A percentile compares a stretch with the other conserved stretches of the same genome.
Evolutionary conservation across 495 filamentous ascomycete species (phyloP).

Genomic region (Lasiosphaeria miniovina): DNA sequence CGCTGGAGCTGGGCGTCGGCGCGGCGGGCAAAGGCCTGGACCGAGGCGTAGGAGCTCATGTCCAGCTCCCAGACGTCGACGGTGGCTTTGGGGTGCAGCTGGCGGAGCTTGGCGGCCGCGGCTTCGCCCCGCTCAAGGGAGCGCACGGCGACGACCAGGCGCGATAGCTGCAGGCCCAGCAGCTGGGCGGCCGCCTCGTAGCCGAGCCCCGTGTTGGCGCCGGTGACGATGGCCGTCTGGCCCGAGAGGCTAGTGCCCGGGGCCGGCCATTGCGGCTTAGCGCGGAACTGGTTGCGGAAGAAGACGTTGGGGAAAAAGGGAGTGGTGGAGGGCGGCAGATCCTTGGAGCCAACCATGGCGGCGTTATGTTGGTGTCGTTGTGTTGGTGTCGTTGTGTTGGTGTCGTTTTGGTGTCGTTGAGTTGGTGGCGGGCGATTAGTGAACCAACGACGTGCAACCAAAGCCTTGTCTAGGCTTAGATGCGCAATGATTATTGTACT

Average conservation of each 20-base stretch:
- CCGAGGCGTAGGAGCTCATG: constrained; percentile 44
- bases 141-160: constrained; percentile 56
- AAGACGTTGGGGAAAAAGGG: constrained; percentile 9
- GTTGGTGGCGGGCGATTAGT: no score
- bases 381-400: not conserved
- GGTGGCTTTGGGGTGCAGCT: constrained; percentile 32
- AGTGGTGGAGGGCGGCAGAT: constrained; percentile 7
- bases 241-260: constrained; percentile 25
- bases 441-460: no score
- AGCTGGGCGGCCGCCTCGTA: constrained; percentile 48
- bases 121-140: constrained; percentile 44
- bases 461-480: no score
- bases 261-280: constrained; percentile 5
- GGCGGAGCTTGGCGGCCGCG: constrained; percentile 37
- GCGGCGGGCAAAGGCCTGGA: constrained; percentile 43
- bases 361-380: not conserved
- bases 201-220: constrained; percentile 54
- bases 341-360: constrained; percentile 12
- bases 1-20: constrained; percentile 33
- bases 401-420: not conserved
- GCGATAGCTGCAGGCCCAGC: constrained; percentile 41
- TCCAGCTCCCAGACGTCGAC: constrained; percentile 58
- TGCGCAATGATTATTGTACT: no score
- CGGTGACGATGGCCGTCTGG: constrained; percentile 52
- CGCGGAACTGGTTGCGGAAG: constrained; percentile 14